Base-by-base conservation (phyloP, 805 yeast genomes). In the Diddensiella santjacobensis region DNA sequence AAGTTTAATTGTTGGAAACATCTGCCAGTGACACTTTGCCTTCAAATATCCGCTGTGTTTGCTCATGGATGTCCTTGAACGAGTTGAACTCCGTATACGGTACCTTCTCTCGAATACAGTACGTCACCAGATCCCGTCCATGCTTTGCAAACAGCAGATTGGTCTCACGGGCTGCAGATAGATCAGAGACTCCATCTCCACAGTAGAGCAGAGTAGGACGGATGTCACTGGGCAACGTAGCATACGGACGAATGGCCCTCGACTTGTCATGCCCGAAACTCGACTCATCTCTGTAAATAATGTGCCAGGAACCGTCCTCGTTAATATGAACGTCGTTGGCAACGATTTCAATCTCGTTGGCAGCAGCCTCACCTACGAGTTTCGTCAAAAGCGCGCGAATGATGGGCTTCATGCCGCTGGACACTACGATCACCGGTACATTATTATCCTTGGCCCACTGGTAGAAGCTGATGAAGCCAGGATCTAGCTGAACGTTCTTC, bases 151-250 rank as follows among this genome's bases (percentile, higher is more conserved):
- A 93, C 56, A 93, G 71, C 57, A 91, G 73, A 66, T 93, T 91
- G 36, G 99, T 89, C 67, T 93, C 96, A 62, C 85, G 83, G 20
- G 98, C 97, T 20, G 99, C 99, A 49, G 88, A 80, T 58, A 93
- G 73, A 67, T 93, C 99, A 40, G 95, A 83, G 26, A 93, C 96
- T 55, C 99, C 99, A 66, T 93, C 99, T 50, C 99, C 99, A 62
- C 96, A 87, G 72, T 93, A 93, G 65, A 91, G 87, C 58, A 88
- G 75, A 35, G 73, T 71, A 13, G 95, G 96, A 42, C 78, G 74
- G 18, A 66, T 60, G 4, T 59, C 65, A 18, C 64, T 63, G 5
- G 67, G 61, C 31, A 62, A 57, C 44, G 55, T 48, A 19, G 69
- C 69, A 60, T 71, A 61, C 50, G 73, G 65, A 48, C 78, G 75